These are phyloP conservation scores for Clitopilus hobsonii DNA, from an alignment of 768 basidiomycete genomes.

Conservation along the genomic window DNA sequence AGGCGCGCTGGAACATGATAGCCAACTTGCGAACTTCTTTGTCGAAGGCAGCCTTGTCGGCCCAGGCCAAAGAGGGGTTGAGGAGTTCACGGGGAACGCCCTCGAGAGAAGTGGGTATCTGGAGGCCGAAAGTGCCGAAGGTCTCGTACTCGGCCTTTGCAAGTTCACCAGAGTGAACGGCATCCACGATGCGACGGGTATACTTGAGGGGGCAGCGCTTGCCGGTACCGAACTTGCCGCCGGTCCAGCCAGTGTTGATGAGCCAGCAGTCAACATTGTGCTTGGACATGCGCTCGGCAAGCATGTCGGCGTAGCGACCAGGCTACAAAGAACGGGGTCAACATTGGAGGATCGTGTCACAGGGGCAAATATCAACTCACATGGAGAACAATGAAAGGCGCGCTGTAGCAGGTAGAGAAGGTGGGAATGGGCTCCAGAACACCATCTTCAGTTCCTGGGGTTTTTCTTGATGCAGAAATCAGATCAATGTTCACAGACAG, in stretches of 20 bases:
- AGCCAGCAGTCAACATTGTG: slow-evolving; percentile 94
- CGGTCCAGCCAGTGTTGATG: slow-evolving; percentile 98
- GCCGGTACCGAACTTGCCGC: slow-evolving; percentile 88
- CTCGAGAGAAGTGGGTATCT: slow-evolving; percentile 76
- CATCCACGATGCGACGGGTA: slow-evolving; percentile 95
- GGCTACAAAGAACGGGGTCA: slow-evolving; percentile 43
- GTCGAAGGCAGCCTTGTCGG: slow-evolving; percentile 84
- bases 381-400: slow-evolving; percentile 99
- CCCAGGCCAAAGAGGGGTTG: slow-evolving; percentile 85
- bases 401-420: slow-evolving; percentile 98
- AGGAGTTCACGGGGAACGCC: slow-evolving; percentile 90
- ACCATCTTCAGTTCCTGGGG: slow-evolving; percentile 98
- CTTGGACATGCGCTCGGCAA: slow-evolving; percentile 89
- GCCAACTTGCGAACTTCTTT: slow-evolving; percentile 84
- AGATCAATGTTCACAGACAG: neutral
- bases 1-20: slow-evolving; percentile 93
- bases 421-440: slow-evolving; percentile 98
- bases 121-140: slow-evolving; percentile 78
- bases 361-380: slow-evolving; percentile 32
- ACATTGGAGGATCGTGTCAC: neutral
- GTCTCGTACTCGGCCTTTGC: slow-evolving; percentile 83
- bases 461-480: slow-evolving; percentile 58
- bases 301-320: slow-evolving; percentile 93
- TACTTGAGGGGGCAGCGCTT: slow-evolving; percentile 95
- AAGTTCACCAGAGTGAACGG: slow-evolving; percentile 91